Percentiles rank a stretch among this genome's conserved stretches.
phyloP scores from a whole-genome alignment of 1,139 yeast species.

The Debaryomyces coudertii region DNA sequence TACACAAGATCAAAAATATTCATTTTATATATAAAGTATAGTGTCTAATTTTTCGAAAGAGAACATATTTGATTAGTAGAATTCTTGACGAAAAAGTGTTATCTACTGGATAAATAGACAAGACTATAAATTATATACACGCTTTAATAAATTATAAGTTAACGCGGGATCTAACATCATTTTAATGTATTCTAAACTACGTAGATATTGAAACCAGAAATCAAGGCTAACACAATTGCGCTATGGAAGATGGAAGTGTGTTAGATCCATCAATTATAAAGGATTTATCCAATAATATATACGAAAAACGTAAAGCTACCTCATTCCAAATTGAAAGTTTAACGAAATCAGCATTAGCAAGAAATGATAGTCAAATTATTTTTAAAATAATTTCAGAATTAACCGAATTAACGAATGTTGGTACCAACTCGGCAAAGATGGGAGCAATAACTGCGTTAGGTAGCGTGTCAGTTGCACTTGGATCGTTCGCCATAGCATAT shows the following conservation, averaged over 20 bases:
- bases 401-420: conserved; percentile 45
- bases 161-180: conserved; percentile 4
- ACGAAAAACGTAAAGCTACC: conserved; percentile 92
- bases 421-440: conserved; percentile 51
- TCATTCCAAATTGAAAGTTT: conserved; percentile 87
- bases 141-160: neutral
- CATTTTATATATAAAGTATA: neutral
- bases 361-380: conserved; percentile 70
- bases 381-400: conserved; percentile 50
- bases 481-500: conserved; percentile 52
- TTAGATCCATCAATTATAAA: conserved; percentile 75
- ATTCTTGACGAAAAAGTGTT: too few species aligned
- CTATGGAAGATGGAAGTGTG: conserved; percentile 35
- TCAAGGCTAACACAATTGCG: neutral
- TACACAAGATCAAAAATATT: neutral
- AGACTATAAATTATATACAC: neutral
- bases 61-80: too few species aligned
- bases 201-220: too few species aligned
- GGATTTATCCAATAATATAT: conserved; percentile 86
- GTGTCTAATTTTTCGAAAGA: too few species aligned
- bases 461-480: conserved; percentile 52
- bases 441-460: conserved; percentile 56
- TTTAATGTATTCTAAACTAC: neutral
- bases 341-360: conserved; percentile 70
- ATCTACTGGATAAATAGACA: too few species aligned